These are phyloP conservation scores for Zangia roseola DNA, from an alignment of 768 basidiomycete species.

Conservation along the genomic window DNA sequence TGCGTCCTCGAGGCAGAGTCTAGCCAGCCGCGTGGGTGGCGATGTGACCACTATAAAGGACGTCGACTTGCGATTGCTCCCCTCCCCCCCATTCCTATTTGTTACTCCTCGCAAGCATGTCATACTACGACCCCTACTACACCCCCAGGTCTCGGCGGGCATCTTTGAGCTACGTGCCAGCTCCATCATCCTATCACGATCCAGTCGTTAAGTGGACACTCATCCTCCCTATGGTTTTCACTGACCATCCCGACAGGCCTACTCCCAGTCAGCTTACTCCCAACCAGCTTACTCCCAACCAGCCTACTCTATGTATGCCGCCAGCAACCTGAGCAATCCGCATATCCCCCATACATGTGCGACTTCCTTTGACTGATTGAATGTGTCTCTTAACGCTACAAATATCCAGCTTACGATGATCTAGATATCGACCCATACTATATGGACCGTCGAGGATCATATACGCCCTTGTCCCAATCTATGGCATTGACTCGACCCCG, in stretches of 20 bases:
- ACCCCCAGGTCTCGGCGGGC: conserved; percentile 32
- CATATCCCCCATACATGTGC: conserved; percentile 43
- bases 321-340: conserved; percentile 38
- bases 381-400: background rate
- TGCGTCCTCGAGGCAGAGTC: conserved; percentile 30
- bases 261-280: conserved; percentile 45
- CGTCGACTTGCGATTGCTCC: background rate
- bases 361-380: conserved; percentile 8
- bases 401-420: conserved; percentile 53
- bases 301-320: conserved; percentile 47
- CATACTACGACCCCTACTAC: conserved; percentile 44
- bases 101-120: conserved; percentile 31
- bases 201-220: conserved; percentile 36
- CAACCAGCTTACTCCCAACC: conserved; percentile 46
- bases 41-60: conserved; percentile 26
- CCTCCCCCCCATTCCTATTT: conserved; percentile 11
- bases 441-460: conserved; percentile 24
- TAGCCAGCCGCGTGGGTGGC: conserved; percentile 18
- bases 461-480: conserved; percentile 25
- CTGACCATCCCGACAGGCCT: conserved; percentile 25
- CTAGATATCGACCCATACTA: conserved; percentile 54
- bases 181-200: conserved; percentile 42
- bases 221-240: background rate
- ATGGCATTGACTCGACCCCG: conserved; percentile 23
- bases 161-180: conserved; percentile 34